Base-by-base conservation (phyloP, 805 yeast genomes). In the Isabelozyma gotoi region DNA sequence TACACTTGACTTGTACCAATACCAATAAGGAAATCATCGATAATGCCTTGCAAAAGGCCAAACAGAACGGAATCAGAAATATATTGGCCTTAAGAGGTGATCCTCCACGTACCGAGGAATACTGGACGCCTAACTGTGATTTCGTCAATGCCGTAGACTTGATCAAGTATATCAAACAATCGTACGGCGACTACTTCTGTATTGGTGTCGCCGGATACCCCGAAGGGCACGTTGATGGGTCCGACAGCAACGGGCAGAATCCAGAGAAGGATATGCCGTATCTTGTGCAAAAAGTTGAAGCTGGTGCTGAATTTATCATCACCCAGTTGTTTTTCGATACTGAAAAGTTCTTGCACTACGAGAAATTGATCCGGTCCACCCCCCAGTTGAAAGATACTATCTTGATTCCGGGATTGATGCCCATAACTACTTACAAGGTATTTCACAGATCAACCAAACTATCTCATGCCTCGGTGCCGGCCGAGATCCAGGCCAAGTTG, bases 191-290 rank as follows among this genome's bases (percentile, higher is more conserved):
- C 58, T 85, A 82, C 53, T 92, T 92, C 67, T 87, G 96, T 59
- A 74, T 92, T 43, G 99, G 99, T 47, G 99, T 92, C 12, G 99
- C 99, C 2, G 97, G 95, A 1, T 92, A 92, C 63, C 97, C 99
- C 7, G 99, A 92, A 61, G 99, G 99, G 15, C 97, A 92, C 65
- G 90, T 88, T 29, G 96, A 91, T 53, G 92, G 95, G 11, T 76
- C 89, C 1, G 88, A 84, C 52, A 74, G 68, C 37, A 65, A 80
- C 7, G 74, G 73, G 29, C 96, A 90, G 61, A 78, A 81, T 54
- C 81, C 84, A 1, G 59, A 61, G 17, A 76, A 76, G 38, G 99
- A 92, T 63, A 57, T 92, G 38, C 92, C 94, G 5, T 89, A 65
- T 58, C 74, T 94, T 63, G 78, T 82, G 39, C 96, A 88, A 52